phyloP scores from a whole-genome alignment of 225 moss, liverwort and hornwort species.

The Straminergon stramineum region DNA sequence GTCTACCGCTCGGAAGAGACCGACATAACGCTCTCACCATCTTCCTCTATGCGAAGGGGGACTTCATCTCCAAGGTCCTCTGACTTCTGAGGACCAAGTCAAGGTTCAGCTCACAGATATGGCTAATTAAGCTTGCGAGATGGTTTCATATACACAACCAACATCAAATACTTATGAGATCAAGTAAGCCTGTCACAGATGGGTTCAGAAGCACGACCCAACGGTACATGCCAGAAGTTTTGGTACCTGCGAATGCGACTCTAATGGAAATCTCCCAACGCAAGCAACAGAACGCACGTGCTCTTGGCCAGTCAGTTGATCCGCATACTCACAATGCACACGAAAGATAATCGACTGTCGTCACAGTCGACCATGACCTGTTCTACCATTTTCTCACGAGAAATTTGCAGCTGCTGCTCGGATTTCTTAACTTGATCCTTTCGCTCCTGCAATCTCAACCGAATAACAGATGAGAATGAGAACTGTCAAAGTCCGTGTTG shows the following conservation, averaged over 20 bases:
- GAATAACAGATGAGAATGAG: neutral
- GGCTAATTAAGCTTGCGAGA: neutral
- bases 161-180: neutral
- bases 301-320: constrained; percentile 43
- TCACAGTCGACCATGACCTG: constrained; percentile 7
- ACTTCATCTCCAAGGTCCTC: neutral
- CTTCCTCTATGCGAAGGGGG: neutral
- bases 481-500: neutral
- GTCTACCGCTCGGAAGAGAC: neutral
- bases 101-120: neutral
- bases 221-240: neutral
- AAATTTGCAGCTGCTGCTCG: constrained; percentile 17
- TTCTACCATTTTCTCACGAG: constrained; percentile 31
- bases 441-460: constrained; percentile 21
- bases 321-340: constrained; percentile 30
- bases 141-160: neutral
- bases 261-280: constrained; percentile 8
- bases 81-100: constrained; percentile 5
- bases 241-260: constrained; percentile 13
- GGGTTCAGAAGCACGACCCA: neutral
- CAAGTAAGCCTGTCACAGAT: neutral
- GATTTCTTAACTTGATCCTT: constrained; percentile 10
- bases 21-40: neutral
- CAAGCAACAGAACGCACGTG: constrained; percentile 28
- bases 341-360: constrained; percentile 5